Evolutionary conservation across 2,329 filamentous ascomycete genomes (phyloP).

Genomic region (Blastomyces silverae): DNA sequence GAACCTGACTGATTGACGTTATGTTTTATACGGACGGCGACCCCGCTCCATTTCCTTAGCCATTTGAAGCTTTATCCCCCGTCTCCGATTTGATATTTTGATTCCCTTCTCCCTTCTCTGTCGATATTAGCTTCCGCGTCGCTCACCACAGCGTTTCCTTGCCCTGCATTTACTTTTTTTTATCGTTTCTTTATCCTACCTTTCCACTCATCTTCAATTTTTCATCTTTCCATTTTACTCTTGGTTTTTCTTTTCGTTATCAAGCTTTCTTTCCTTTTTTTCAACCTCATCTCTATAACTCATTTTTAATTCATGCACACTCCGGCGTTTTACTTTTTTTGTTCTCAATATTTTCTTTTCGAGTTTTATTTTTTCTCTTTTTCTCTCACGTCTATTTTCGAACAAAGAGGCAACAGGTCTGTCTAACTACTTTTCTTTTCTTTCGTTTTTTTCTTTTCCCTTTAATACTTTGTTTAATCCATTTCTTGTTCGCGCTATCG

Average conservation of each 20-base stretch:
- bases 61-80: slow-evolving; percentile 7
- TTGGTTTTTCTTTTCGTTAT: background rate
- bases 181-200: background rate
- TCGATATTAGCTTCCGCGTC: slow-evolving; percentile 5
- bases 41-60: background rate
- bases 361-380: background rate
- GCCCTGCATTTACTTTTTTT: slow-evolving; percentile 2
- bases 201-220: background rate
- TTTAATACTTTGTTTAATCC: background rate
- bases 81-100: background rate
- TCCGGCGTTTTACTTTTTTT: background rate
- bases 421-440: background rate
- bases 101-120: background rate
- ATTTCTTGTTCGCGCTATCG: background rate
- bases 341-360: background rate
- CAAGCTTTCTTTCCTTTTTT: background rate
- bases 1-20: background rate
- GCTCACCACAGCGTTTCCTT: slow-evolving; percentile 8
- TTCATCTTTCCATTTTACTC: no score
- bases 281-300: background rate
- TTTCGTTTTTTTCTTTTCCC: background rate
- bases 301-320: background rate
- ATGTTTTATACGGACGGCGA: background rate
- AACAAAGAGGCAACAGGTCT: background rate
- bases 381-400: background rate